A percentile compares a stretch with the other conserved stretches of the same genome.
Conservation (phyloP, 371 early-diverging fungal species). For the Rhizoclosmatium hyalinum region DNA sequence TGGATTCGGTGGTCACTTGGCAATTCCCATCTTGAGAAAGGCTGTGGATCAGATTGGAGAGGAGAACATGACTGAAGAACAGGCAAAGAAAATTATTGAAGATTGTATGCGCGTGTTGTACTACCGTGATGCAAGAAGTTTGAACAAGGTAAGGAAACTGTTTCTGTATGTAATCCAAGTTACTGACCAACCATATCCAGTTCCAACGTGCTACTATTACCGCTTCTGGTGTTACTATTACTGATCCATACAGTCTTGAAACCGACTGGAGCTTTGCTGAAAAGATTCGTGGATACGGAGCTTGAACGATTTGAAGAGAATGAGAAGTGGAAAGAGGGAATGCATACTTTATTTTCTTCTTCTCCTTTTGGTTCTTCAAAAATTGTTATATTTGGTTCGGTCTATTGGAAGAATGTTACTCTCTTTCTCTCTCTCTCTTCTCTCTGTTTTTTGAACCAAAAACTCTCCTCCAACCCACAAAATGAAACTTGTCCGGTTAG, state of each 20-base stretch:
- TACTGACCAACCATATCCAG: conserved; percentile 48
- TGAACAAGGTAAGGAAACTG: conserved; percentile 79
- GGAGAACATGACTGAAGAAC: conserved; percentile 84
- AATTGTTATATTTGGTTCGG: too few relatives aligned
- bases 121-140: conserved; percentile 96
- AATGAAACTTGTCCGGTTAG: too few relatives aligned
- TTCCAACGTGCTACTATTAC: conserved; percentile 92
- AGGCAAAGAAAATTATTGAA: conserved; percentile 88
- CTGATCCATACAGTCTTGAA: conserved; percentile 84
- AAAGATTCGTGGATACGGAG: conserved; percentile 79
- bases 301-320: conserved; percentile 6
- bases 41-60: conserved; percentile 77
- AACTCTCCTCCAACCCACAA: too few relatives aligned
- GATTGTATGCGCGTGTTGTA: conserved; percentile 94
- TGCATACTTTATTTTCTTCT: too few relatives aligned
- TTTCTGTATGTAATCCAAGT: background rate
- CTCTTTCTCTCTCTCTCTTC: too few relatives aligned
- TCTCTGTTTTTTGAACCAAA: too few relatives aligned
- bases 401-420: too few relatives aligned
- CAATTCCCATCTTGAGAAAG: conserved; percentile 95
- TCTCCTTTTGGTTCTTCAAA: too few relatives aligned
- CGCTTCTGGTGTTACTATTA: conserved; percentile 78
- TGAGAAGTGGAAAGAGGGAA: too few relatives aligned
- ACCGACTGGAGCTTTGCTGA: conserved; percentile 98
- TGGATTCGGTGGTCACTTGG: conserved; percentile 95